Evolutionary conservation across 805 yeast genomes (phyloP), one percentile per base, ranked within the genome.

Genomic region (Pichia kluyveri): DNA sequence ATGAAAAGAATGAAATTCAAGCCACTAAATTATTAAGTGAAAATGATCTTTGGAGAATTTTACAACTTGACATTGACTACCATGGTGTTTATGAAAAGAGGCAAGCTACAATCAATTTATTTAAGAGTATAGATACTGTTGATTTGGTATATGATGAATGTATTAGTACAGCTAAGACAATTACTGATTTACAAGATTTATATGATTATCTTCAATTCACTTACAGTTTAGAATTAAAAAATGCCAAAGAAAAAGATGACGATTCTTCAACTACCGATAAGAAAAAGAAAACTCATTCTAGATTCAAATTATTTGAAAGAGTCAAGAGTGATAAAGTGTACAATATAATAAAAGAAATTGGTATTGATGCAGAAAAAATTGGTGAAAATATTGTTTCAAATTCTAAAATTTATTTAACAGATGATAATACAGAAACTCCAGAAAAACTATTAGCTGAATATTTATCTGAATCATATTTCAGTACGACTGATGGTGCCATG

Each of bases 11-110:
- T 15, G 74, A 71, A 38, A 72, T 77, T 23, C 55, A 53, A 44
- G 78, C 76, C 12, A 77, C 71, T 53, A 77, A 75, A 53, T 63
- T 82, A 43, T 68, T 86, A 48, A 76, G 72, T 47, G 95, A 85
- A 66, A 90, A 87, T 66, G 97, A 90, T 62, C 70, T 93, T 51
- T 93, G 99, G 99, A 77, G 90, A 60, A 83, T 91, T 54, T 82
- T 88, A 14, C 85, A 80, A 53, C 72, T 89, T 46, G 98, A 91
- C 63, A 74, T 89, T 54, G 96, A 88, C 56, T 93, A 80, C 63
- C 96, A 89, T 62, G 82, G 95, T 17, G 68, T 91, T 31, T 70
- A 84, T 49, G 87, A 84, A 52, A 90, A 88, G 69, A 78, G 83
- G 60, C 71, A 73, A 44, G 52, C 59, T 2, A 79, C 86, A 27